phyloP scores from a whole-genome alignment of 78 protist species.

The Dictyostelium brefeldianum region DNA sequence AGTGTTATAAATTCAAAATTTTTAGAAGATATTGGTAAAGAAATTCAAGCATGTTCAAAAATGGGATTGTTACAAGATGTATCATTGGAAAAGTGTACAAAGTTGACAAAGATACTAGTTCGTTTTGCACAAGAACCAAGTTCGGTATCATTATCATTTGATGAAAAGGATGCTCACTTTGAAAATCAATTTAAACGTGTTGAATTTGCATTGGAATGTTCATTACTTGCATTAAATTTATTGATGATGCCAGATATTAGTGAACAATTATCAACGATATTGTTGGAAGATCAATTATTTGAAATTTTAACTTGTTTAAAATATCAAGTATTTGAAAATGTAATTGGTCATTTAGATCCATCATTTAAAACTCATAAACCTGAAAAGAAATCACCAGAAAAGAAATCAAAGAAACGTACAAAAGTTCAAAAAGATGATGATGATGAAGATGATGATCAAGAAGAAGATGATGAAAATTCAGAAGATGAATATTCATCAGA shows the following conservation, averaged over 20 bases:
- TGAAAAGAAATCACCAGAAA: neutral
- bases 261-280: neutral
- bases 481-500: neutral
- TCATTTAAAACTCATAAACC: constrained; percentile 32
- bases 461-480: neutral
- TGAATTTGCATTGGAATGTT: constrained; percentile 42
- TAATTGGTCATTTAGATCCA: constrained; percentile 63
- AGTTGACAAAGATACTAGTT: constrained; percentile 11
- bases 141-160: constrained; percentile 20
- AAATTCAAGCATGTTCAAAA: constrained; percentile 7
- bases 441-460: neutral
- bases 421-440: neutral
- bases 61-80: constrained; percentile 22
- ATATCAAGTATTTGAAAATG: constrained; percentile 50
- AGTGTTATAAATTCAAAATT: neutral
- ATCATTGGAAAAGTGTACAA: constrained; percentile 37
- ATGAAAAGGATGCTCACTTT: neutral
- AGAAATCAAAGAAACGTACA: neutral
- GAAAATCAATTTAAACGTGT: neutral
- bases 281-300: constrained; percentile 55
- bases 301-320: constrained; percentile 47
- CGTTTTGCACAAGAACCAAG: constrained; percentile 6
- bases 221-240: constrained; percentile 10
- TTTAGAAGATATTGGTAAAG: constrained; percentile 20
- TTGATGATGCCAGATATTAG: constrained; percentile 46